phyloP scores from a whole-genome alignment of 768 basidiomycete genomes.

The Fibroporia radiculosa region DNA sequence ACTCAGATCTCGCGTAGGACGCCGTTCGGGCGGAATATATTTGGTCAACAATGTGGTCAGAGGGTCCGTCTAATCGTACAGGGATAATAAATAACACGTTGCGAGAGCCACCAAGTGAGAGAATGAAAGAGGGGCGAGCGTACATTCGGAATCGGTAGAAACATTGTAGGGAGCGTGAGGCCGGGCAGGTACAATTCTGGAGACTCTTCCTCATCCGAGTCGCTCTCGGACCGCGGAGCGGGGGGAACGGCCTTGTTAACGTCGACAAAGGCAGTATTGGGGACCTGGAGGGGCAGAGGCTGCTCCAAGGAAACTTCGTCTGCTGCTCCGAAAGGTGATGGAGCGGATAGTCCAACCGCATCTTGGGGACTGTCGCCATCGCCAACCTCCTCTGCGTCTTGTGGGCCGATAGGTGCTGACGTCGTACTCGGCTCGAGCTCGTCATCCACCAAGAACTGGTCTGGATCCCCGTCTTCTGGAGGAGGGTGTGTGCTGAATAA shows the following conservation, averaged over 20 bases:
- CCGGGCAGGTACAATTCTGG: conserved; percentile 62
- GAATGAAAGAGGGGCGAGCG: conserved; percentile 46
- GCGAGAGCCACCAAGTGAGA: conserved; percentile 56
- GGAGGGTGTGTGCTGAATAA: too few species aligned
- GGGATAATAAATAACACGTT: conserved; percentile 32
- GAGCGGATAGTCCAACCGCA: neutral
- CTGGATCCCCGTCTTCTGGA: too few species aligned
- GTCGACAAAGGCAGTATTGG: conserved; percentile 25
- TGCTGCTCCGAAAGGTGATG: conserved; percentile 23
- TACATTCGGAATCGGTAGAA: conserved; percentile 86
- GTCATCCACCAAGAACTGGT: neutral
- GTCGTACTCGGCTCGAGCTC: conserved; percentile 1
- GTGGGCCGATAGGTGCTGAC: conserved; percentile 2
- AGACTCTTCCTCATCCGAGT: conserved; percentile 41
- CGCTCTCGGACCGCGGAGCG: conserved; percentile 25
- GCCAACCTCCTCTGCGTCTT: neutral
- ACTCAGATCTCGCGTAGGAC: conserved; percentile 63
- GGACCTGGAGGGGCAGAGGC: conserved; percentile 15
- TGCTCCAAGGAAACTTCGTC: conserved; percentile 36
- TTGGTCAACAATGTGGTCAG: conserved; percentile 75
- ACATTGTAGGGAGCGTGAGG: conserved; percentile 69
- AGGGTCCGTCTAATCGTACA: conserved; percentile 62
- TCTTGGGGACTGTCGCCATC: neutral
- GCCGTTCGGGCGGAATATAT: conserved; percentile 73
- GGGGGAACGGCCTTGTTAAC: conserved; percentile 50